A percentile compares a stretch with the other conserved stretches of the same genome.
Conservation (phyloP, 1,284 basidiomycete genomes). For the Apiotrichum veenhuisii region DNA sequence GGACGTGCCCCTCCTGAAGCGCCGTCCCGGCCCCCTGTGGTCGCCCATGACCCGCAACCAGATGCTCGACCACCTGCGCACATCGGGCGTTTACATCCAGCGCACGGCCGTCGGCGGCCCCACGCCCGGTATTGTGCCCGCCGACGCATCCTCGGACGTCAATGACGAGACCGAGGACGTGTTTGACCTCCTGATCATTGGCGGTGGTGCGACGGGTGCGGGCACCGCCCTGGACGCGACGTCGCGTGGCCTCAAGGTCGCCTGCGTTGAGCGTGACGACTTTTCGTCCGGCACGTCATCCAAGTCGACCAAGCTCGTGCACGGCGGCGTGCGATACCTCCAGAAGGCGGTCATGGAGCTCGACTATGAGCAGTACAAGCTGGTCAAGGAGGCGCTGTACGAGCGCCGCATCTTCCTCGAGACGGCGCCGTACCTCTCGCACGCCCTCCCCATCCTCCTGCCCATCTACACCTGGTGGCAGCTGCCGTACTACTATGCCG, state of each 20-base stretch:
- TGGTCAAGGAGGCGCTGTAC: conserved; percentile 87
- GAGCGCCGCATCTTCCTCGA: conserved; percentile 92
- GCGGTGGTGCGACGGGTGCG: conserved; percentile 86
- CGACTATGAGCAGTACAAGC: conserved; percentile 93
- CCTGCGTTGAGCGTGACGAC: conserved; percentile 89
- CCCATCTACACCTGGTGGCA: conserved; percentile 77
- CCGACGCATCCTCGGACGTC: conserved; percentile 26
- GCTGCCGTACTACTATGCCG: conserved; percentile 91
- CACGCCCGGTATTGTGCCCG: conserved; percentile 29
- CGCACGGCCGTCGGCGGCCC: conserved; percentile 36
- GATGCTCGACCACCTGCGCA: conserved; percentile 51
- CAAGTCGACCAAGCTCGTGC: conserved; percentile 95
- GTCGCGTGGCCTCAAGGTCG: conserved; percentile 84
- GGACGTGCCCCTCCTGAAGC: conserved; percentile 29
- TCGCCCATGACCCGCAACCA: conserved; percentile 51
- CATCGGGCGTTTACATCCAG: conserved; percentile 43
- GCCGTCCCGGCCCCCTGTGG: conserved; percentile 51
- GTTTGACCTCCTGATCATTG: conserved; percentile 82
- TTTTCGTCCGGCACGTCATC: conserved; percentile 91
- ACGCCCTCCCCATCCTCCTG: conserved; percentile 68
- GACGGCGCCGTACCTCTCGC: conserved; percentile 88
- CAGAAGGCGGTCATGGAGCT: conserved; percentile 95
- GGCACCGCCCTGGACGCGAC: conserved; percentile 93
- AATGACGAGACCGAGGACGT: conserved; percentile 55
- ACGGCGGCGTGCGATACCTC: conserved; percentile 94